Evolutionary conservation across 2,329 filamentous ascomycete genomes (phyloP), one percentile per base, ranked within the genome.

Genomic region (Aspergillus pseudoglaucus): DNA sequence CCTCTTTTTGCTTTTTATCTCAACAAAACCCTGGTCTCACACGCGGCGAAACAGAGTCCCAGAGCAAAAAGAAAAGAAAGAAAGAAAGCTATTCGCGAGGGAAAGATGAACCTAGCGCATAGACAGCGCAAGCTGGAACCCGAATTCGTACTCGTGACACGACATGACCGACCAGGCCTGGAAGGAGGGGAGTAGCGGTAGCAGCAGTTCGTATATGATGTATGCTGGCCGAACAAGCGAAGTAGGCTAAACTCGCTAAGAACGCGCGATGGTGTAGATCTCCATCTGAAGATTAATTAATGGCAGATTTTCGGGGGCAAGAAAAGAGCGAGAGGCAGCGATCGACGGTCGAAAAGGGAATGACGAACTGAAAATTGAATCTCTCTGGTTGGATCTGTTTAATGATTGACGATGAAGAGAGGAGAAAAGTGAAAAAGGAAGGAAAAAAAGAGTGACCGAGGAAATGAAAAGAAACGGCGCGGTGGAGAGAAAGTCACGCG

Each of bases 101-200:
- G 32, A 22, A 45, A 38, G 18, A 18, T 35, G n/a, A 30, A 27
- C 14, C 25, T 32, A 46, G 56, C 41, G 44, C 45, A 54, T 55
- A 41, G 49, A 53, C 51, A 55, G 54, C 61, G 60, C 56, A 54
- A 49, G 50, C 49, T 46, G 55, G 57, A 56, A 61, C 56, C 51
- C 52, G 46, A 58, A 51, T 50, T 45, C 42, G 58, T 58, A 52
- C 53, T 50, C 54, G 56, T 52, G 56, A 59, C 58, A 61, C 55
- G 58, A 61, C 62, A 64, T 64, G 57, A 56, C 58, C 58, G 57
- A 56, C 57, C 58, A 54, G 53, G 52, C 45, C 46, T 46, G 42
- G 44, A 25, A 7, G 38, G 17, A 25, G 40, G 4, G 20, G 43
- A 43, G 32, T 17, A 46, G 15, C 33, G 15, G 14, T 35, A n/a